A percentile compares a stretch with the other conserved stretches of the same genome.
phyloP scores from a whole-genome alignment of 2,329 filamentous ascomycete genomes.

The Colletotrichum eremochloae region DNA sequence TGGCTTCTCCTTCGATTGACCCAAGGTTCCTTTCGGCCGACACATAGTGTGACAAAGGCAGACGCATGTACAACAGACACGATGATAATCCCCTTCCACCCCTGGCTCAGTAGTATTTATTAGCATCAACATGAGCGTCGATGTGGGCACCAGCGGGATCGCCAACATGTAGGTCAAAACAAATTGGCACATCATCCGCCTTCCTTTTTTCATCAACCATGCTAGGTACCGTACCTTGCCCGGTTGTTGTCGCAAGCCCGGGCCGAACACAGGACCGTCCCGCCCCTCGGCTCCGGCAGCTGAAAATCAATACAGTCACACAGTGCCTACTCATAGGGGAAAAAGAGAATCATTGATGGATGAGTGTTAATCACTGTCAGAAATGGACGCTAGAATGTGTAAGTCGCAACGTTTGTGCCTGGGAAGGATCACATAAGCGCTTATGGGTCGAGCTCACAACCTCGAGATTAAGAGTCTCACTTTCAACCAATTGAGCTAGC shows the following conservation, averaged over 20 bases:
- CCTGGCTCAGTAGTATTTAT: neutral
- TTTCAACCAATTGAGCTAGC: slow-evolving; percentile 80
- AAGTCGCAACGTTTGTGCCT: neutral
- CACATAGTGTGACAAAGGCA: neutral
- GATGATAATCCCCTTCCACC: neutral
- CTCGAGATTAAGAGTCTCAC: slow-evolving; percentile 78
- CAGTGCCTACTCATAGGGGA: neutral
- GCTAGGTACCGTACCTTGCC: neutral
- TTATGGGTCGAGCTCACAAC: slow-evolving; percentile 64
- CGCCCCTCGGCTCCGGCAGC: neutral
- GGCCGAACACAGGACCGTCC: neutral
- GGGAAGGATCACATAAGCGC: slow-evolving; percentile 1
- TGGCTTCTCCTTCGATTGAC: neutral
- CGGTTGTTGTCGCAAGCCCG: neutral
- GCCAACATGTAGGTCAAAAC: neutral
- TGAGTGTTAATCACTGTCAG: slow-evolving; percentile 20
- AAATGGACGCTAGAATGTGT: slow-evolving; percentile 21
- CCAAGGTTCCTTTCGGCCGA: neutral
- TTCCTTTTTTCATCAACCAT: neutral
- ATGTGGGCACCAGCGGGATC: neutral
- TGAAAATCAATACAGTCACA: neutral
- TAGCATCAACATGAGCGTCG: neutral
- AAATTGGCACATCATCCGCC: neutral
- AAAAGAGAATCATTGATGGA: slow-evolving; percentile 3
- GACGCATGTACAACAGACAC: neutral